A percentile compares a stretch with the other conserved stretches of the same genome.
Evolutionary conservation across 2,329 filamentous ascomycete genomes (phyloP).

Genomic region (Venturia carpophila): DNA sequence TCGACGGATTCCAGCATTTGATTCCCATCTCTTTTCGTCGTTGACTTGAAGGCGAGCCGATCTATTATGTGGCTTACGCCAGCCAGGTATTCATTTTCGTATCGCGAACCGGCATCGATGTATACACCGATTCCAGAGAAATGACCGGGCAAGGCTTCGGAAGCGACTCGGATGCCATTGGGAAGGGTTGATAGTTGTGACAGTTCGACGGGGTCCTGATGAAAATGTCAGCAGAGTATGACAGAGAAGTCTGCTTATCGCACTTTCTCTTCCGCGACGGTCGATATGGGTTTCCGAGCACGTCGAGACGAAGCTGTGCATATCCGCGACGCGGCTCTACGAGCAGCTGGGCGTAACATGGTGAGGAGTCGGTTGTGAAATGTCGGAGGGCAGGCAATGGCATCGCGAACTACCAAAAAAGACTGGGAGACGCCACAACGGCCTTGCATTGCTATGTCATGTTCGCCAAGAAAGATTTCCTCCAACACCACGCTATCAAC

Average conservation of each 20-base stretch:
- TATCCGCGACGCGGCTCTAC: constrained; percentile 9
- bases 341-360: constrained; percentile 15
- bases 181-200: constrained; percentile 80
- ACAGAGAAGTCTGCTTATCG: background rate
- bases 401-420: background rate
- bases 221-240: background rate
- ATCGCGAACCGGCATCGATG: constrained; percentile 88
- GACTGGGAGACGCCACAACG: too few species aligned
- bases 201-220: constrained; percentile 73
- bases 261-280: constrained; percentile 17
- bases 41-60: constrained; percentile 87
- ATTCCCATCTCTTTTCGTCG: constrained; percentile 62
- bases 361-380: background rate
- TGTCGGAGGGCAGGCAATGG: background rate
- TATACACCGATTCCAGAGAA: constrained; percentile 95
- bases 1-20: constrained; percentile 84
- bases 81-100: constrained; percentile 75
- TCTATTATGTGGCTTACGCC: constrained; percentile 97
- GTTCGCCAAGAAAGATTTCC: background rate
- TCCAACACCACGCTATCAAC: too few species aligned
- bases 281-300: background rate
- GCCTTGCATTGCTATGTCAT: too few species aligned
- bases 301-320: constrained; percentile 1
- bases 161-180: constrained; percentile 91
- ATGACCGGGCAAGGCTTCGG: constrained; percentile 85